phyloP scores from a whole-genome alignment of 2,329 filamentous ascomycete genomes.

The Penicillium paneum region DNA sequence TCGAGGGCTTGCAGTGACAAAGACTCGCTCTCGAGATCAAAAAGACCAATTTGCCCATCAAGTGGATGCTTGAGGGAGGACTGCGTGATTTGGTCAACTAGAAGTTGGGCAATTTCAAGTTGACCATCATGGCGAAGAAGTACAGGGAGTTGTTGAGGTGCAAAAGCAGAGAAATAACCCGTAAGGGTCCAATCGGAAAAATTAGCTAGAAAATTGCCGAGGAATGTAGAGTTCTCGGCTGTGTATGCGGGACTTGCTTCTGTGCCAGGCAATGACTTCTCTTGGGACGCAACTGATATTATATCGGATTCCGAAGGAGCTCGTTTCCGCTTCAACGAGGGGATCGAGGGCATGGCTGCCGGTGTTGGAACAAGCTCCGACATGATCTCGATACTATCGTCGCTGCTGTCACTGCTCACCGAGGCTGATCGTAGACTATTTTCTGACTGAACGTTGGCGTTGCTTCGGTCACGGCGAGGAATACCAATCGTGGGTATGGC shows the following conservation, averaged over 20 bases:
- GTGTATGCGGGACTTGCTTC: constrained; percentile 20
- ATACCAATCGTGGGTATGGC: constrained; percentile 42
- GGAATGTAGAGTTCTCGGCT: constrained; percentile 35
- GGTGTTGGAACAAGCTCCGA: constrained; percentile 23
- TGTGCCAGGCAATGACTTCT: constrained; percentile 20
- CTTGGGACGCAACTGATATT: constrained; percentile 30
- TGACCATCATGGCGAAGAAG: constrained; percentile 36
- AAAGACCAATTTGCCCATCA: constrained; percentile 27
- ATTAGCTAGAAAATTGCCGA: constrained; percentile 40
- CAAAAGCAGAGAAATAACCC: constrained; percentile 39
- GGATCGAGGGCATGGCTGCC: constrained; percentile 14
- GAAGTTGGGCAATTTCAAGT: constrained; percentile 40
- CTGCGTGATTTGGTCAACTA: constrained; percentile 45
- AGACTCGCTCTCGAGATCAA: constrained; percentile 27
- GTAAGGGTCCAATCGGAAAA: constrained; percentile 41
- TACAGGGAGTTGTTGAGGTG: constrained; percentile 31
- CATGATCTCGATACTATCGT: constrained; percentile 28
- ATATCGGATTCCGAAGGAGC: constrained; percentile 31
- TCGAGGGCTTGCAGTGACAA: constrained; percentile 28
- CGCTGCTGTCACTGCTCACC: constrained; percentile 27
- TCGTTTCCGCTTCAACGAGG: constrained; percentile 36
- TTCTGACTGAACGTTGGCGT: constrained; percentile 6
- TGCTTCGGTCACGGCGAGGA: constrained; percentile 24
- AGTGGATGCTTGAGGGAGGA: constrained; percentile 41
- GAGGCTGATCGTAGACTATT: constrained; percentile 21